These are phyloP conservation scores for Globisporangium ultimum DNA, from an alignment of 352 stramenopile species.

Conservation along the genomic window DNA sequence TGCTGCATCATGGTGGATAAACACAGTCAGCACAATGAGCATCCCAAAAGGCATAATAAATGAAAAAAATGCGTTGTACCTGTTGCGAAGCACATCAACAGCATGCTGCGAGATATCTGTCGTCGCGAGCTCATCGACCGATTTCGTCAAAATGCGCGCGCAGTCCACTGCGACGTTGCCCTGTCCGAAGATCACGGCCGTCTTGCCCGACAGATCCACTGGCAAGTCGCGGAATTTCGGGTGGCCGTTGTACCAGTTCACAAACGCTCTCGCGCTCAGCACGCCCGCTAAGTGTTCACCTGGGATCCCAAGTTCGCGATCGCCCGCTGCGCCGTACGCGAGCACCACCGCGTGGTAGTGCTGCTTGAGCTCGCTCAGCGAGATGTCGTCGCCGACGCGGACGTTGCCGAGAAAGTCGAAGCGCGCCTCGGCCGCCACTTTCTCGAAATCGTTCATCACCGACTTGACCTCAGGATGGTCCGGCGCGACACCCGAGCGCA, in stretches of 20 bases:
- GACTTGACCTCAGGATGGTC: constrained; percentile 99
- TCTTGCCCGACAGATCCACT: constrained; percentile 51
- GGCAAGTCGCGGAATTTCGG: constrained; percentile 89
- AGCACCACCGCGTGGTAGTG: constrained; percentile 95
- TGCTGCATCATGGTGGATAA: constrained; percentile 18
- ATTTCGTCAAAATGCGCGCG: constrained; percentile 93
- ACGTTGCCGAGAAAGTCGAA: constrained; percentile 92
- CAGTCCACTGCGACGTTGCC: constrained; percentile 98
- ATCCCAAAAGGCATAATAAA: neutral
- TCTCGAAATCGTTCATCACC: constrained; percentile 96
- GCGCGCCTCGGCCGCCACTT: constrained; percentile 73
- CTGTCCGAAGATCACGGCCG: constrained; percentile 95
- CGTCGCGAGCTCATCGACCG: constrained; percentile 73
- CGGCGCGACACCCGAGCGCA: constrained; percentile 95
- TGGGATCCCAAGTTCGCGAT: constrained; percentile 84
- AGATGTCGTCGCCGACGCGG: constrained; percentile 83
- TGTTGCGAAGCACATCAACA: constrained; percentile 77
- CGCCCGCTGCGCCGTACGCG: constrained; percentile 93
- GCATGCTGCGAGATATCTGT: constrained; percentile 93
- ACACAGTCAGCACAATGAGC: neutral
- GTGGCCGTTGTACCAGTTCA: constrained; percentile 99
- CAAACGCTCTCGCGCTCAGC: constrained; percentile 91
- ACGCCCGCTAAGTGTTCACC: constrained; percentile 80
- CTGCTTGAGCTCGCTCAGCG: constrained; percentile 80
- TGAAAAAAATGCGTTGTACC: constrained; percentile 14